phyloP scores from a whole-genome alignment of 2,329 filamentous ascomycete species.

The Endocalyx cinctus region DNA sequence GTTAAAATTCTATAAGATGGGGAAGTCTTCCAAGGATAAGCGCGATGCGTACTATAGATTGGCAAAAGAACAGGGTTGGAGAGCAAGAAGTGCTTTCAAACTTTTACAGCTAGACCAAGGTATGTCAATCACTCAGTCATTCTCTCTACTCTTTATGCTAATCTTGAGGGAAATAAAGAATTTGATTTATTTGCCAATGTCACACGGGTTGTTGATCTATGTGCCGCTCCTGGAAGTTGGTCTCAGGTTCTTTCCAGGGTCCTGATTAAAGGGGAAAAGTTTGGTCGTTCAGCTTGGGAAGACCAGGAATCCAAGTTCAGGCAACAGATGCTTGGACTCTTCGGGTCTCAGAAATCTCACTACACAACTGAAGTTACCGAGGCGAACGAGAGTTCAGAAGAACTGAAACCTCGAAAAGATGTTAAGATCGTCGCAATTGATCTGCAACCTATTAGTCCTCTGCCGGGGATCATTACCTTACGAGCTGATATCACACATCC shows the following conservation, averaged over 20 bases:
- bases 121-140: slow-evolving; percentile 20
- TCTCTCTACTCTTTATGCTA: slow-evolving; percentile 2
- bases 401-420: slow-evolving; percentile 51
- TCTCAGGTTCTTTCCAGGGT: slow-evolving; percentile 93
- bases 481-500: slow-evolving; percentile 97
- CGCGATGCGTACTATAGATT: slow-evolving; percentile 96
- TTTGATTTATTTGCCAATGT: slow-evolving; percentile 92
- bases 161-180: slow-evolving; percentile 43
- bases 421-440: slow-evolving; percentile 97
- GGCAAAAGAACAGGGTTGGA: slow-evolving; percentile 98
- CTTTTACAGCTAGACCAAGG: slow-evolving; percentile 88
- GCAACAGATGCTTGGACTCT: slow-evolving; percentile 54
- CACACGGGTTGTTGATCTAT: slow-evolving; percentile 90
- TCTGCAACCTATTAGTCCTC: slow-evolving; percentile 88
- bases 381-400: slow-evolving; percentile 13
- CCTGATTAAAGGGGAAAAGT: slow-evolving; percentile 87
- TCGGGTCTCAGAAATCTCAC: slow-evolving; percentile 29
- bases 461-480: slow-evolving; percentile 87
- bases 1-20: too few species aligned
- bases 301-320: slow-evolving; percentile 69
- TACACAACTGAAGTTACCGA: slow-evolving; percentile 17
- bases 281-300: slow-evolving; percentile 81
- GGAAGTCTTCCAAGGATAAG: slow-evolving; percentile 98
- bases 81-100: slow-evolving; percentile 93
- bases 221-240: slow-evolving; percentile 94